These are phyloP conservation scores for Talaromyces verruculosus DNA, from an alignment of 2,329 filamentous ascomycete genomes.

Conservation along the genomic window DNA sequence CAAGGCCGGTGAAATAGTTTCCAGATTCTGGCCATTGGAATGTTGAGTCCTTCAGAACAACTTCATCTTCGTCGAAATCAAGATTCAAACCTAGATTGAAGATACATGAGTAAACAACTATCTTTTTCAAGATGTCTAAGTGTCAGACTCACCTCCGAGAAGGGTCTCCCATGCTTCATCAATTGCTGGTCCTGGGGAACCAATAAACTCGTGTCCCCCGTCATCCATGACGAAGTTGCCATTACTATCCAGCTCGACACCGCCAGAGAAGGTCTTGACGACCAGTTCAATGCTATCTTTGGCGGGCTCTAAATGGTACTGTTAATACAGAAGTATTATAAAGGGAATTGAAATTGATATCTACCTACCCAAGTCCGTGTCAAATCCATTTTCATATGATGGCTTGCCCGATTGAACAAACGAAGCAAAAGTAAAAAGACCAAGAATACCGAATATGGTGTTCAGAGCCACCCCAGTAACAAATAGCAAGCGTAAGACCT, in stretches of 20 bases:
- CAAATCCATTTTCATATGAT: constrained; percentile 5
- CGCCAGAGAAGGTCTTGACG: background rate
- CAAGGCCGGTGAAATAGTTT: background rate
- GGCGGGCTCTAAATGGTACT: background rate
- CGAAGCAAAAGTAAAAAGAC: background rate
- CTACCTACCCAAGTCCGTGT: background rate
- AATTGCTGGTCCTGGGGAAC: background rate
- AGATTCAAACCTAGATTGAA: background rate
- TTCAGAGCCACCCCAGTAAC: background rate
- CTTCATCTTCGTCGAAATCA: background rate
- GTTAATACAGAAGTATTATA: background rate
- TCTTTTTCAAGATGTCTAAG: no score
- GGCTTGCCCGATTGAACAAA: background rate
- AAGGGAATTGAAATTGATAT: background rate
- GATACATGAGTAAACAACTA: background rate
- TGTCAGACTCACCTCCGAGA: background rate
- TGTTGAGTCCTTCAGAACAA: background rate
- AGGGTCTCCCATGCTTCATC: constrained; percentile 1
- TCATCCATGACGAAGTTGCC: background rate
- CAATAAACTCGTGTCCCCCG: background rate
- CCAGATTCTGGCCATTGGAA: background rate
- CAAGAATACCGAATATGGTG: background rate
- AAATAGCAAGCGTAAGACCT: background rate
- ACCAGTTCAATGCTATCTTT: background rate
- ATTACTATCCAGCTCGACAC: background rate